phyloP scores from a whole-genome alignment of 140 eudicot genomes.

The Artemisia princeps region DNA sequence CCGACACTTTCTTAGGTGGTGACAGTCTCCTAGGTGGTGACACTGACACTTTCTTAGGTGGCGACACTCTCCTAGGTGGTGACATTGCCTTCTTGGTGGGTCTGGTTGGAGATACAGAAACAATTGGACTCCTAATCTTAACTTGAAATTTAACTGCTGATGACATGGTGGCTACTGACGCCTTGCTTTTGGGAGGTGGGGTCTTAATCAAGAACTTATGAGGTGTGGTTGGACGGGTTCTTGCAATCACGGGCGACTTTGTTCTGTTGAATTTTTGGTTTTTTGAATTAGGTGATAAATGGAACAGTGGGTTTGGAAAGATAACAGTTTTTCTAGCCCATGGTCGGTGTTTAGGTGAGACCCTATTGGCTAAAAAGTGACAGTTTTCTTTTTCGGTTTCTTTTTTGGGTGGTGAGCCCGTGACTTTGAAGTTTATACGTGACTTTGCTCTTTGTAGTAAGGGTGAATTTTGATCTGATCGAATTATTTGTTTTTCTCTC shows the following conservation, averaged over 20 bases:
- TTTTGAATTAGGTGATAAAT: slow-evolving; percentile 52
- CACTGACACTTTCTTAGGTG: slow-evolving; percentile 25
- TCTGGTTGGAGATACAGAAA: slow-evolving; percentile 40
- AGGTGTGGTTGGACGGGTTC: slow-evolving; percentile 42
- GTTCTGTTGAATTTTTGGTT: slow-evolving; percentile 38
- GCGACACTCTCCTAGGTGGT: slow-evolving; percentile 23
- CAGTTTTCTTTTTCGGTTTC: slow-evolving; percentile 49
- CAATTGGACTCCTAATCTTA: slow-evolving; percentile 45
- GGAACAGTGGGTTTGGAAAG: slow-evolving; percentile 75
- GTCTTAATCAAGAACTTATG: slow-evolving; percentile 91
- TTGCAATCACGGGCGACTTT: slow-evolving; percentile 55
- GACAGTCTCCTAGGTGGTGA: slow-evolving; percentile 18
- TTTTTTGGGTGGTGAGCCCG: slow-evolving; percentile 30
- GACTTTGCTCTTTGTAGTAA: slow-evolving; percentile 64
- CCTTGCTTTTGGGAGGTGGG: slow-evolving; percentile 29
- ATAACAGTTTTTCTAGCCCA: slow-evolving; percentile 86
- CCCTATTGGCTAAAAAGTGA: slow-evolving; percentile 55
- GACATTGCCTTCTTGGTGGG: slow-evolving; percentile 20
- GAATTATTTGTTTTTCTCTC: slow-evolving; percentile 53
- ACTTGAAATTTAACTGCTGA: slow-evolving; percentile 52
- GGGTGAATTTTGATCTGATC: slow-evolving; percentile 43
- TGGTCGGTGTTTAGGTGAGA: slow-evolving; percentile 75
- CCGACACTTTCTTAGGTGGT: slow-evolving; percentile 30
- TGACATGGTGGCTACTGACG: slow-evolving; percentile 17
- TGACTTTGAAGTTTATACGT: slow-evolving; percentile 62